Evolutionary conservation across 768 basidiomycete genomes (phyloP).

Genomic region (Podaxis carcinomalis): DNA sequence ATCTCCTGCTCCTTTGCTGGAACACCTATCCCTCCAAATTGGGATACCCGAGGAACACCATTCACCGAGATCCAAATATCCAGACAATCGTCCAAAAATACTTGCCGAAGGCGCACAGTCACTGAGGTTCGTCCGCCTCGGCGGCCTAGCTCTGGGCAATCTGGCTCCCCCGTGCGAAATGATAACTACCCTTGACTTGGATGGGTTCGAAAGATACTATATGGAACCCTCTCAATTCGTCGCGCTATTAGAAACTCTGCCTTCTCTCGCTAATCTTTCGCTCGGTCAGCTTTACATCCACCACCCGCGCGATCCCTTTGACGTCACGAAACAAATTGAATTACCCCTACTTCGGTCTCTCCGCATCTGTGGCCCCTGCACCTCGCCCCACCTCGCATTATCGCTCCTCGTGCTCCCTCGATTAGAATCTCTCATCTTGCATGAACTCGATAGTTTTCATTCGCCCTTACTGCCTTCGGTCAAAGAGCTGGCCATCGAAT

Average conservation of each 20-base stretch:
- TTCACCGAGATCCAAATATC: slow-evolving; percentile 27
- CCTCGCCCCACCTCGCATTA: slow-evolving; percentile 28
- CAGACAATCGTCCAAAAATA: slow-evolving; percentile 25
- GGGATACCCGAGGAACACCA: slow-evolving; percentile 21
- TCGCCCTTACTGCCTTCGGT: slow-evolving; percentile 28
- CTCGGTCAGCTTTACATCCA: slow-evolving; percentile 34
- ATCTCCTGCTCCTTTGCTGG: slow-evolving; percentile 27
- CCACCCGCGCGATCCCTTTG: slow-evolving; percentile 27
- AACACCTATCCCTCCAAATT: slow-evolving; percentile 35
- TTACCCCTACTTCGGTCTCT: slow-evolving; percentile 33
- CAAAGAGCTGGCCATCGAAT: slow-evolving; percentile 27
- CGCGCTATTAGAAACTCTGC: slow-evolving; percentile 27
- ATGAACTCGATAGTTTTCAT: slow-evolving; percentile 30
- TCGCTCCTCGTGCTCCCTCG: slow-evolving; percentile 31
- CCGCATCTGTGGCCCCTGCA: slow-evolving; percentile 35
- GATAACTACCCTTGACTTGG: slow-evolving; percentile 39
- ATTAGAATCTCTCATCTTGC: slow-evolving; percentile 32
- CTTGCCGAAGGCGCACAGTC: slow-evolving; percentile 26
- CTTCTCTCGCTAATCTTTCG: slow-evolving; percentile 36
- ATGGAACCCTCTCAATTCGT: slow-evolving; percentile 33
- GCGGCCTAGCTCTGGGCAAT: slow-evolving; percentile 35
- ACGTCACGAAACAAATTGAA: slow-evolving; percentile 22
- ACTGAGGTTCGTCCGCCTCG: slow-evolving; percentile 37
- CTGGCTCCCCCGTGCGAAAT: slow-evolving; percentile 32
- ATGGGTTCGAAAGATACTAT: slow-evolving; percentile 32